These are phyloP conservation scores for Mitragyna speciosa DNA, from an alignment of 257 asterid species.

Conservation along the genomic window DNA sequence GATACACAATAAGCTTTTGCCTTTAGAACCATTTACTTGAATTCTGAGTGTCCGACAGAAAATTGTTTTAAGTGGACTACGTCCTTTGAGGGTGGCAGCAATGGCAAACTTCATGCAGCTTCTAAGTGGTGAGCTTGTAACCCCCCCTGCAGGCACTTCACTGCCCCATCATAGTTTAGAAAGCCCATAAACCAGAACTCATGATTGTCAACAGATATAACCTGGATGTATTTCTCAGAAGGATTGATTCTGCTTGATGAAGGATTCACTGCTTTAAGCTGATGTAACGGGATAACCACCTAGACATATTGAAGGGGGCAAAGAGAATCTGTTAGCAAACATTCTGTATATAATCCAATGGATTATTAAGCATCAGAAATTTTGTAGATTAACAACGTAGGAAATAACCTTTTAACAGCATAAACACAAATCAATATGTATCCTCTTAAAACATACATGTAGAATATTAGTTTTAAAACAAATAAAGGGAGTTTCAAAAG, in stretches of 20 bases:
- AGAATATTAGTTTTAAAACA: not conserved
- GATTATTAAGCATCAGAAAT: not conserved
- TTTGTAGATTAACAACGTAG: not conserved
- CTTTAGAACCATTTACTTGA: not conserved
- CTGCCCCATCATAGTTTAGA: conserved; percentile 74
- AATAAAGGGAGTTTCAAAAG: not conserved
- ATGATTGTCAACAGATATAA: conserved; percentile 77
- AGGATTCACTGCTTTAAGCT: conserved; percentile 76
- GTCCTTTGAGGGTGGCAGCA: not conserved
- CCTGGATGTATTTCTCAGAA: conserved; percentile 82
- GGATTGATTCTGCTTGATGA: conserved; percentile 64
- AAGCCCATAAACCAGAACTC: conserved; percentile 99
- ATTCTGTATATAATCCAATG: not conserved
- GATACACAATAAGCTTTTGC: not conserved
- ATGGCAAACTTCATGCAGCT: conserved; percentile 23
- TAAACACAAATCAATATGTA: not conserved
- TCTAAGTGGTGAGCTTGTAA: conserved; percentile 12
- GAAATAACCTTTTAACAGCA: not conserved
- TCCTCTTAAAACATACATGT: not conserved
- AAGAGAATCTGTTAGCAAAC: not conserved
- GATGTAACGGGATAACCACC: conserved; percentile 76
- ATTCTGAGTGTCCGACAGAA: not conserved
- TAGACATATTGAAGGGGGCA: conserved; percentile 16
- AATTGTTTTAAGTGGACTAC: not conserved
- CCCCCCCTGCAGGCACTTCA: conserved; percentile 56